Conservation (phyloP, 768 basidiomycete species). For the Leccinum disarticulatum region DNA sequence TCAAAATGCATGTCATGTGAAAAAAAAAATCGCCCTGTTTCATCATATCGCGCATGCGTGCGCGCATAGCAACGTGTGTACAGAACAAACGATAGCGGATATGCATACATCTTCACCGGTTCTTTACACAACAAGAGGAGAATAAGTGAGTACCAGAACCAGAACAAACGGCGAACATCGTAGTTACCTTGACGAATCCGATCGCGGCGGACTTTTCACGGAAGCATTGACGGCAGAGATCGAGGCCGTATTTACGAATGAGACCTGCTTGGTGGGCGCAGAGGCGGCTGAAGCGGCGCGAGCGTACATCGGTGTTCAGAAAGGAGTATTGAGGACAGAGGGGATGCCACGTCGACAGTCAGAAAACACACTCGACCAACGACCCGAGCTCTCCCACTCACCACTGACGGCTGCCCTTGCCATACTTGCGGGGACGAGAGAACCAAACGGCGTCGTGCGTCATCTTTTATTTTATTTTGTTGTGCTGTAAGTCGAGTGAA, state of each 20-base stretch:
- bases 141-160: neutral
- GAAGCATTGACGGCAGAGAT: conserved; percentile 98
- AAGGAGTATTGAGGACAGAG: neutral
- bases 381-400: conserved; percentile 37
- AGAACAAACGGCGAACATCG: neutral
- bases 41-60: conserved; percentile 6
- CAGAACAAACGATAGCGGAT: neutral
- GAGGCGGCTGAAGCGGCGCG: conserved; percentile 63
- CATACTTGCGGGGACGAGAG: conserved; percentile 91
- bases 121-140: conserved; percentile 27
- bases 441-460: conserved; percentile 99
- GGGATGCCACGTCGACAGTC: neutral
- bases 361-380: neutral
- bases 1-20: neutral
- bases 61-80: neutral
- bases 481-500: neutral
- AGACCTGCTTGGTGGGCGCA: conserved; percentile 97
- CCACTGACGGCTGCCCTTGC: conserved; percentile 96
- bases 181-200: conserved; percentile 85
- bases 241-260: conserved; percentile 95
- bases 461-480: conserved; percentile 95
- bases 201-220: conserved; percentile 93
- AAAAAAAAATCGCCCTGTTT: conserved; percentile 14
- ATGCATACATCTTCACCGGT: conserved; percentile 41
- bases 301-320: neutral